Evolutionary conservation across 148 eudicot genomes (phyloP).

Genomic region (Amaranthus palmeri): DNA sequence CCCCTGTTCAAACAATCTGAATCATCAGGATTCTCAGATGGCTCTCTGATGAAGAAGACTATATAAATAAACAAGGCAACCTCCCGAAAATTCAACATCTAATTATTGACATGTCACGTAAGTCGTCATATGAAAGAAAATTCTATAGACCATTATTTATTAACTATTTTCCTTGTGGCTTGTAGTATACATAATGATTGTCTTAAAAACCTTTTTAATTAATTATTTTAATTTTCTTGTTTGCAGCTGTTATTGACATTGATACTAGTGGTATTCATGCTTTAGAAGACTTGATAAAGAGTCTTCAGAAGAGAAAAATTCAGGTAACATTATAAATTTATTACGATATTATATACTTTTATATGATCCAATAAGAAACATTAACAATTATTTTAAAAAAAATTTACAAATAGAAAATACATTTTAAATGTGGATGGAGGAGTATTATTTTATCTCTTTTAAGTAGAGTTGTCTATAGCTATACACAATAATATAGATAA

Average conservation of each 20-base stretch:
- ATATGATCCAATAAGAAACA: neutral
- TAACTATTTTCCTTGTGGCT: neutral
- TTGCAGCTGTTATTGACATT: slow-evolving; percentile 71
- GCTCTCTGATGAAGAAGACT: slow-evolving; percentile 57
- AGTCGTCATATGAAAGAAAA: slow-evolving; percentile 3
- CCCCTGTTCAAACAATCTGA: too few species aligned
- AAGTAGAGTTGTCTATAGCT: too few species aligned
- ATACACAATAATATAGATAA: too few species aligned
- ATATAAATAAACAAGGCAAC: slow-evolving; percentile 12
- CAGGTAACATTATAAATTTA: slow-evolving; percentile 28
- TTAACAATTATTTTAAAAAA: too few species aligned
- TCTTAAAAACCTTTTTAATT: neutral
- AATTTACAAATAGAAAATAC: too few species aligned
- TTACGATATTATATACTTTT: neutral
- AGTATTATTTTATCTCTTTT: too few species aligned
- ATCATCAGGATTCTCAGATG: slow-evolving; percentile 52
- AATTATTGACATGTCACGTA: slow-evolving; percentile 67
- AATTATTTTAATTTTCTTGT: neutral
- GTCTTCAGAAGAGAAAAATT: slow-evolving; percentile 47
- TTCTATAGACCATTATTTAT: neutral
- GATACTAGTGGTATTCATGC: slow-evolving; percentile 76
- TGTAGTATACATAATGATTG: too few species aligned
- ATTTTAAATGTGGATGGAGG: too few species aligned
- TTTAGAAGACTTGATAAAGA: slow-evolving; percentile 49
- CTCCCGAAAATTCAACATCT: slow-evolving; percentile 35